Percentiles rank a stretch among this genome's conserved stretches.
phyloP scores from a whole-genome alignment of 164 flowering plant genomes.

The Nelumbo lutea region DNA sequence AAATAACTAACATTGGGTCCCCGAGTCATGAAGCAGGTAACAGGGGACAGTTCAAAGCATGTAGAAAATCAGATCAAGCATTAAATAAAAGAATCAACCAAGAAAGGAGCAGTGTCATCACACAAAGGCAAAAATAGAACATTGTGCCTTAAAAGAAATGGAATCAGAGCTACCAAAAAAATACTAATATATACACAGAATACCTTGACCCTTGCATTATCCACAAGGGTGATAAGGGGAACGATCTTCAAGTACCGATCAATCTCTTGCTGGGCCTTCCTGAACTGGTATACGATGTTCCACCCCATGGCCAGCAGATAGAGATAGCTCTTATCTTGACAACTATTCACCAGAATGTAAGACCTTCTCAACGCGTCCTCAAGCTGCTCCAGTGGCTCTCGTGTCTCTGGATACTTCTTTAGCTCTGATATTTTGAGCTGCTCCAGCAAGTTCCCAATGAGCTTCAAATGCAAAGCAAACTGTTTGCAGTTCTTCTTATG shows the following conservation, averaged over 20 bases:
- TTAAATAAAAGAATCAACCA: background rate
- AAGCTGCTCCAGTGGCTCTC: constrained; percentile 93
- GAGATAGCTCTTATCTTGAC: constrained; percentile 87
- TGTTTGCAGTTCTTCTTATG: constrained; percentile 96
- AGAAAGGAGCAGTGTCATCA: background rate
- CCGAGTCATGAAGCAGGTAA: no score
- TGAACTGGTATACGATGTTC: constrained; percentile 92
- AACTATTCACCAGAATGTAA: constrained; percentile 75
- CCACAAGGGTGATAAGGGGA: constrained; percentile 88
- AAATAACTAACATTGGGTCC: no score
- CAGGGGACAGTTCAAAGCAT: background rate
- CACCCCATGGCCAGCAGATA: constrained; percentile 95
- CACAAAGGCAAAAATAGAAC: background rate
- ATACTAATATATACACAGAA: background rate
- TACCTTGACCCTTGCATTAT: constrained; percentile 91
- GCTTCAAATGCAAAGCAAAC: constrained; percentile 81
- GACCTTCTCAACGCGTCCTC: constrained; percentile 92
- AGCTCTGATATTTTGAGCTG: constrained; percentile 89
- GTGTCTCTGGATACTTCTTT: constrained; percentile 81
- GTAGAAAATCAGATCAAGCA: background rate
- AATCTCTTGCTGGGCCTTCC: constrained; percentile 87
- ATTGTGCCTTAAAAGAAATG: background rate
- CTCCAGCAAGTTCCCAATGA: constrained; percentile 87
- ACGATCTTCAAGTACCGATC: constrained; percentile 78
- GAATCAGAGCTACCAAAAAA: background rate